Evolutionary conservation across 2,329 filamentous ascomycete genomes (phyloP), one percentile per base, ranked within the genome.

Genomic region (Alternaria atra): DNA sequence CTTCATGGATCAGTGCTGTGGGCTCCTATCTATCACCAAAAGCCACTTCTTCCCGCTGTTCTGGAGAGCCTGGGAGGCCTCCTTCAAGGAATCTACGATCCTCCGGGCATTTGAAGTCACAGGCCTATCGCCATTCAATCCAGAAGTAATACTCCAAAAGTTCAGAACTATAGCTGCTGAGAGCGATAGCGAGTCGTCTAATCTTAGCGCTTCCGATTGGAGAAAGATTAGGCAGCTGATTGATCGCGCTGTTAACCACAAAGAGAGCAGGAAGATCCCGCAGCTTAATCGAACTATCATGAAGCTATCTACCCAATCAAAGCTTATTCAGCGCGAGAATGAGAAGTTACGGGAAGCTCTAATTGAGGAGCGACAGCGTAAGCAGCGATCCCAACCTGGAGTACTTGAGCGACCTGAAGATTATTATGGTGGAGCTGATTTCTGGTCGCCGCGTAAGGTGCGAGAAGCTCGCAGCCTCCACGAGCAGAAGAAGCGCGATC

Each of bases 41-140:
- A 32, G 40, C 6, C 23, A 56, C 52, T 55, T 63, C 46, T 63
- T 47, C 32, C 48, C 32, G 3, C n/a, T 63, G 35, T 56, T 63
- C 30, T 39, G 17, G 35, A 44, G 23, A 43, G 60, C 60, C 25
- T 63, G 44, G 52, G 13, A 40, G 23, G 20, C 23, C 15, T 46
- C 60, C 5, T 63, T 60, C 44, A 52, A 47, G 40, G 55, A 63
- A 48, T 15, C 23, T 3, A 55, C 51, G 7, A 63, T 63, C n/a
- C 35, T 55, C 9, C 7, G 27, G 32, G 50, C 55, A 2, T 63
- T 58, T 42, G 27, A 52, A 32, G 51, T 35, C 6, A 63, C 60
- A 27, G 51, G 60, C 17, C 30, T 63, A 27, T 60, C 50, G n/a
- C 60, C 55, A 6, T 55, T 59, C 9, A 35, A 47, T 34, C 52